Conservation (phyloP, 306 rosid genomes). For the Cyclanthera cordifolia region DNA sequence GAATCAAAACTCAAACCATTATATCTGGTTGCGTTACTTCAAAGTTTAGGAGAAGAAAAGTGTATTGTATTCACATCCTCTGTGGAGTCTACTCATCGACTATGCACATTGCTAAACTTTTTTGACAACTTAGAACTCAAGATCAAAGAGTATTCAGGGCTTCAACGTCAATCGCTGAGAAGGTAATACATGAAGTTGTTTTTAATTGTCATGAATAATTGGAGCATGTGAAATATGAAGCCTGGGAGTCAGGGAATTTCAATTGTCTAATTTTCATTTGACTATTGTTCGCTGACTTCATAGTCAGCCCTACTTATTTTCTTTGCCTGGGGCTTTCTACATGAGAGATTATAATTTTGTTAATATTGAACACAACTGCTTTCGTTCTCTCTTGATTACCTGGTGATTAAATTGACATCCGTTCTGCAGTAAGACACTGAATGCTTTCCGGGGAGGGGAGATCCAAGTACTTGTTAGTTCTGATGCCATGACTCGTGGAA, state of each 20-base stretch:
- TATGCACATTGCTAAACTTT: conserved; percentile 62
- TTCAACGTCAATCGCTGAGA: conserved; percentile 74
- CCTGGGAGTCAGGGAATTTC: not conserved
- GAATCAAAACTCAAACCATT: conserved; percentile 68
- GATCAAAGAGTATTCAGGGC: conserved; percentile 79
- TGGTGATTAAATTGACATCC: conserved; percentile 14
- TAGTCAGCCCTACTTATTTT: not conserved
- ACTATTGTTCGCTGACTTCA: not conserved
- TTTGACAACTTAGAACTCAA: conserved; percentile 48
- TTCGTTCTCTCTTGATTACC: not conserved
- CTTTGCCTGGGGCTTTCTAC: not conserved
- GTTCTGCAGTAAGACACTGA: conserved; percentile 61
- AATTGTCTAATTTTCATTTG: not conserved
- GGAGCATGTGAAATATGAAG: not conserved
- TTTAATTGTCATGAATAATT: not conserved
- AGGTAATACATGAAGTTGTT: conserved; percentile 29
- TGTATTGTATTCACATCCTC: conserved; percentile 84
- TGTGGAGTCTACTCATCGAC: conserved; percentile 81
- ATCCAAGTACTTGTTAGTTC: conserved; percentile 85
- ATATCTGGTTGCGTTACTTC: conserved; percentile 71
- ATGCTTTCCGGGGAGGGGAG: conserved; percentile 62
- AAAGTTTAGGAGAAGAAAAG: conserved; percentile 61
- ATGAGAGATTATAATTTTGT: not conserved
- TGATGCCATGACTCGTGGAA: conserved; percentile 96
- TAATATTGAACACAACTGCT: not conserved